Conservation (phyloP, 208 protist genomes). For the Wallacemonas sp. region DNA sequence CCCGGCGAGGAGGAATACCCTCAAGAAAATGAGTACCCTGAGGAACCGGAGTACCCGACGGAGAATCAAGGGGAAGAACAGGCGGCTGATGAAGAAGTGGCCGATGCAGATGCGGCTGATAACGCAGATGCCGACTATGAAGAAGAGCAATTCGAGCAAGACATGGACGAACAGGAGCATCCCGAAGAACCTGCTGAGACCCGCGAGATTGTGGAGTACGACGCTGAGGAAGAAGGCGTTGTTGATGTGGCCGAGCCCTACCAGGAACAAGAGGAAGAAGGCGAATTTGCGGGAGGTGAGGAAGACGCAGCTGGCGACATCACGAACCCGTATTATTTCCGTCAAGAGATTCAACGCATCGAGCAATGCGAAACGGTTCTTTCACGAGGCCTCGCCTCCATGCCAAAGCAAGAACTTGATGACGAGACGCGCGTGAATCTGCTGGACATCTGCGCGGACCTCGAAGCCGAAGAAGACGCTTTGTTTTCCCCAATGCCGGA, state of each 20-base stretch:
- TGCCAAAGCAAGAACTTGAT: conserved; percentile 23
- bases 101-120: background rate
- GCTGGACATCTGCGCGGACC: conserved; percentile 44
- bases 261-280: background rate
- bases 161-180: background rate
- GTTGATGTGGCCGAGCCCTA: background rate
- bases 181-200: background rate
- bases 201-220: background rate
- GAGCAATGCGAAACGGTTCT: conserved; percentile 44
- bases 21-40: conserved; percentile 9
- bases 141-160: conserved; percentile 12
- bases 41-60: conserved; percentile 11
- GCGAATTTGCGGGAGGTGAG: background rate
- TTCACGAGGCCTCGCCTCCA: conserved; percentile 45
- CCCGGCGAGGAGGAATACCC: background rate
- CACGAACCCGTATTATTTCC: conserved; percentile 30
- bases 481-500: conserved; percentile 71
- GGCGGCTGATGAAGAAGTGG: background rate
- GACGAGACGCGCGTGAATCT: conserved; percentile 33
- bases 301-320: background rate
- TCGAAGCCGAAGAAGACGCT: conserved; percentile 61
- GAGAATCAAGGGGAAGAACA: conserved; percentile 12
- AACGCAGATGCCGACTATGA: background rate
- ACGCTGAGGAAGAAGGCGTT: background rate
- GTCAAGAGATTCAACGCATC: conserved; percentile 38